These are phyloP conservation scores for Eimeria maxima DNA, from an alignment of 169 alveolate genomes.

Conservation along the genomic window DNA sequence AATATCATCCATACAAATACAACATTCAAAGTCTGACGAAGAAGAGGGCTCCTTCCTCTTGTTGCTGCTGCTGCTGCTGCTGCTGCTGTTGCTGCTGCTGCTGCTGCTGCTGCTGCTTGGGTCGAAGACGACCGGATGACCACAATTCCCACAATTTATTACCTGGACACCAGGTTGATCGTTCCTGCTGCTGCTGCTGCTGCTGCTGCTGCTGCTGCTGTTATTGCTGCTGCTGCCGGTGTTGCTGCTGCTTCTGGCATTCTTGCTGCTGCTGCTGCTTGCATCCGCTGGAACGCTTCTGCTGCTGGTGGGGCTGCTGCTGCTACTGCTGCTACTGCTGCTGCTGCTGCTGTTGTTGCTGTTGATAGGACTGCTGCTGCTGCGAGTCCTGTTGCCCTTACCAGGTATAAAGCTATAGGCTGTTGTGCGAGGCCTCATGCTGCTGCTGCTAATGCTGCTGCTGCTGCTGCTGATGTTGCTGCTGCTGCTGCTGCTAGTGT, in stretches of 20 bases:
- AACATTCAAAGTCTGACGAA: too few species aligned
- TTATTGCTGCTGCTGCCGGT: background rate
- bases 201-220: background rate
- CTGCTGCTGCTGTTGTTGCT: background rate
- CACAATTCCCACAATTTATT: too few species aligned
- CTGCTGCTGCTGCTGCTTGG: background rate
- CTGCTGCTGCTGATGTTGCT: too few species aligned
- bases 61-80: background rate
- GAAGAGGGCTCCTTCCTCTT: background rate
- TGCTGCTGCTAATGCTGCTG: too few species aligned
- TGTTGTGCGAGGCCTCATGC: too few species aligned
- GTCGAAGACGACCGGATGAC: background rate
- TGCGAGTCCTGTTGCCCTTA: background rate
- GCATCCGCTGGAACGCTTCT: background rate
- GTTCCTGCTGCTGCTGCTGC: conserved; percentile 5
- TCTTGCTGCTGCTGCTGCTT: too few species aligned
- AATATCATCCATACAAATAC: too few species aligned
- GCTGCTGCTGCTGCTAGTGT: too few species aligned
- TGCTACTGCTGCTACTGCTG: background rate
- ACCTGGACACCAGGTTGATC: background rate
- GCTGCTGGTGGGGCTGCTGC: background rate
- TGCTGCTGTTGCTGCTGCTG: background rate
- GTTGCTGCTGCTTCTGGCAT: background rate
- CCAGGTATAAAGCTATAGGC: too few species aligned
- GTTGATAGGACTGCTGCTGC: background rate